Evolutionary conservation across 805 yeast species (phyloP).

Genomic region (Wickerhamiella occidentalis): DNA sequence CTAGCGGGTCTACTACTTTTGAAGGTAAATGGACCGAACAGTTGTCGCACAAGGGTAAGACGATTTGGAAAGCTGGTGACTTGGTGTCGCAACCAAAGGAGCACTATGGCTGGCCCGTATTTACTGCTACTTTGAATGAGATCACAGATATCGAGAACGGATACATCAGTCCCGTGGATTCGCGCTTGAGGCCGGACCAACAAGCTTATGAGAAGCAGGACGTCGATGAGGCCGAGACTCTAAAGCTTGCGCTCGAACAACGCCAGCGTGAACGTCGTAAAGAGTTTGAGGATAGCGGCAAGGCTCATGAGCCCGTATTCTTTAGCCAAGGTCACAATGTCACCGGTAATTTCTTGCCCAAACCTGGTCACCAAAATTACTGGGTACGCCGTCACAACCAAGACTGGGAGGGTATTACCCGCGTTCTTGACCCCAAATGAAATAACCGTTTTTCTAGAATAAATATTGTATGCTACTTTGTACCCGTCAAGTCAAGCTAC

Average conservation of each 20-base stretch:
- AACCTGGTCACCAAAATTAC: conserved; percentile 47
- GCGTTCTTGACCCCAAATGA: not conserved
- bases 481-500: too few relatives aligned
- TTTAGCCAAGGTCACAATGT: conserved; percentile 39
- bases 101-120: conserved; percentile 78
- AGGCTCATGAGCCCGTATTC: conserved; percentile 45
- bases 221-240: conserved; percentile 55
- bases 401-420: conserved; percentile 8
- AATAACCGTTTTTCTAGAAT: not conserved
- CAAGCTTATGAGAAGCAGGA: conserved; percentile 46
- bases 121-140: conserved; percentile 71
- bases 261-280: conserved; percentile 68
- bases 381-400: conserved; percentile 55
- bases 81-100: conserved; percentile 44
- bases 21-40: conserved; percentile 76
- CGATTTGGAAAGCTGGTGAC: conserved; percentile 62
- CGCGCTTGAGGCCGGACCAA: conserved; percentile 82
- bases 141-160: conserved; percentile 59
- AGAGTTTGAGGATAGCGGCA: conserved; percentile 36
- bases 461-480: not conserved
- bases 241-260: conserved; percentile 62
- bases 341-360: conserved; percentile 22
- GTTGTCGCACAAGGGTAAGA: conserved; percentile 15
- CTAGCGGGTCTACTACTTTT: conserved; percentile 24
- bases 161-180: conserved; percentile 69